phyloP scores from a whole-genome alignment of 1,284 basidiomycete species.

The Leccinum subrobustum region DNA sequence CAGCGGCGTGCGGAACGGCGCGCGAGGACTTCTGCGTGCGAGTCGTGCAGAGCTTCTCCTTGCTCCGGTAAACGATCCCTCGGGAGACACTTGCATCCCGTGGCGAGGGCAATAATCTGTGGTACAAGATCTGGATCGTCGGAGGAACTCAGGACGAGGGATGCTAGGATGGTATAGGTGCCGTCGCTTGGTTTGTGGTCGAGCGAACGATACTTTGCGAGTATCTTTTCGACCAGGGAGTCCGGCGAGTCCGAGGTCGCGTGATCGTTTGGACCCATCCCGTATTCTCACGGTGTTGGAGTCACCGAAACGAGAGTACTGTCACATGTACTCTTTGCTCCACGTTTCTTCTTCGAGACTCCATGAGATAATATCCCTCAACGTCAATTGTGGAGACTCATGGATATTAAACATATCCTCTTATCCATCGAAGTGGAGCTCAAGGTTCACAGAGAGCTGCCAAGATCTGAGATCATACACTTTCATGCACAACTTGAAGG shows the following conservation, averaged over 20 bases:
- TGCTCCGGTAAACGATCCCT: conserved; percentile 54
- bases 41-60: conserved; percentile 88
- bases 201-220: conserved; percentile 44
- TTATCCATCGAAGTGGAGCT: background rate
- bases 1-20: conserved; percentile 79
- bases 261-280: background rate
- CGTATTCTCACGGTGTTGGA: background rate
- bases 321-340: no score
- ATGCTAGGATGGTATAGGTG: conserved; percentile 62
- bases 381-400: background rate
- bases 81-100: conserved; percentile 88
- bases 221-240: conserved; percentile 35
- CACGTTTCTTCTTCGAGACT: no score
- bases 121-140: conserved; percentile 11
- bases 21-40: conserved; percentile 88
- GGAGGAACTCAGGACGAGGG: conserved; percentile 47
- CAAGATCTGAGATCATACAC: background rate
- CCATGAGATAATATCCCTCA: background rate
- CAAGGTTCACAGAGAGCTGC: background rate
- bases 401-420: background rate
- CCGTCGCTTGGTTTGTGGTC: conserved; percentile 46
- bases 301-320: background rate
- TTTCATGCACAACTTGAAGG: background rate
- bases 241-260: conserved; percentile 13
- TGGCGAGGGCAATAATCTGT: conserved; percentile 71